phyloP scores from a whole-genome alignment of 441 rosid genomes.

The Rhodomyrtus psidioides region DNA sequence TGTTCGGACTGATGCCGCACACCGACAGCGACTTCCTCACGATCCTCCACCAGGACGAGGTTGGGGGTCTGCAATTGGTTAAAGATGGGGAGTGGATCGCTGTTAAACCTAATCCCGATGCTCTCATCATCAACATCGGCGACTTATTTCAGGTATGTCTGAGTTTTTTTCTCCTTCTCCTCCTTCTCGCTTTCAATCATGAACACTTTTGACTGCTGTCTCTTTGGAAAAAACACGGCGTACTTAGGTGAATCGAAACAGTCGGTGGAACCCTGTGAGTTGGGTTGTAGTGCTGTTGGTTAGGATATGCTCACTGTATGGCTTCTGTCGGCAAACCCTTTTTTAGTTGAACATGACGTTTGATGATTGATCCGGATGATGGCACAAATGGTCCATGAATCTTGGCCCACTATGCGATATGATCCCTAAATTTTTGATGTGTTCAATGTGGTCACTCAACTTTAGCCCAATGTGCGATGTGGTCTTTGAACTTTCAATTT shows the following conservation, averaged over 20 bases:
- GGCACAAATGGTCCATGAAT: no score
- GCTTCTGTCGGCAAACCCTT: not conserved
- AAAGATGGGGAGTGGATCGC: conserved; percentile 45
- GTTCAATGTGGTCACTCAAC: no score
- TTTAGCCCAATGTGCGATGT: no score
- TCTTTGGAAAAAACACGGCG: not conserved
- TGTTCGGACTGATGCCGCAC: conserved; percentile 49
- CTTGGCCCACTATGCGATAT: no score
- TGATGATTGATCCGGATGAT: no score
- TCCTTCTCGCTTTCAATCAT: not conserved
- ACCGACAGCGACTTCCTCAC: conserved; percentile 52
- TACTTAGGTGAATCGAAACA: not conserved
- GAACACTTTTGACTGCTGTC: not conserved
- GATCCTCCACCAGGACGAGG: conserved; percentile 38
- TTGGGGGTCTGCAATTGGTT: conserved; percentile 41
- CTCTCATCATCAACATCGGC: conserved; percentile 45
- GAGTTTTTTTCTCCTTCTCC: not conserved
- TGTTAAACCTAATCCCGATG: conserved; percentile 39
- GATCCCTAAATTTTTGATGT: no score
- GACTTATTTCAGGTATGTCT: conserved; percentile 48
- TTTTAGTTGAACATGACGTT: not conserved
- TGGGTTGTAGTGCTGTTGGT: not conserved
- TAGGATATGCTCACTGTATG: not conserved
- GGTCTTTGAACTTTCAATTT: no score
- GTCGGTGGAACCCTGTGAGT: not conserved